These are phyloP conservation scores for Rhizopogon rudus DNA, from an alignment of 768 basidiomycete genomes.

Conservation along the genomic window DNA sequence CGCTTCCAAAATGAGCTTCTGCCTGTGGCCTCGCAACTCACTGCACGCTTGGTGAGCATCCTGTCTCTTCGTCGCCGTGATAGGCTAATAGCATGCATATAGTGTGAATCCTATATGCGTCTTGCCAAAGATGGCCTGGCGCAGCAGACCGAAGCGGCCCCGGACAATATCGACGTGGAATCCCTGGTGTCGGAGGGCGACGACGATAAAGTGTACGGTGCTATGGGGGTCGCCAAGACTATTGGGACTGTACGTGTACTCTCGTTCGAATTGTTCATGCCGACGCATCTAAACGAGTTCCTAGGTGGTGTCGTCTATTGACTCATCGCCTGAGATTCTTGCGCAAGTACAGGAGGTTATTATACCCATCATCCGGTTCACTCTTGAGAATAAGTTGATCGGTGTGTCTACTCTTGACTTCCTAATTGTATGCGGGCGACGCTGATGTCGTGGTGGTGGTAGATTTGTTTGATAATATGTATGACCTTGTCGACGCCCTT, in stretches of 20 bases:
- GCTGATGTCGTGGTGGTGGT: background rate
- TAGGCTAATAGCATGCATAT: constrained; percentile 31
- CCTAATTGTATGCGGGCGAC: background rate
- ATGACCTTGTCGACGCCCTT: constrained; percentile 78
- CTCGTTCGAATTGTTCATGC: background rate
- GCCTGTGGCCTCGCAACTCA: constrained; percentile 79
- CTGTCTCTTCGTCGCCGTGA: background rate
- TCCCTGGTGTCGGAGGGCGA: constrained; percentile 49
- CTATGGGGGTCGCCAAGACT: constrained; percentile 85
- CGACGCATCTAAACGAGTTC: background rate
- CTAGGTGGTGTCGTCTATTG: constrained; percentile 73
- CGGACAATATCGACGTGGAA: constrained; percentile 51
- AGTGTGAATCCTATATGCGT: constrained; percentile 81
- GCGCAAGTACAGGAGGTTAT: constrained; percentile 78
- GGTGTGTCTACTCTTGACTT: constrained; percentile 39
- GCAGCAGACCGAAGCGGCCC: constrained; percentile 44
- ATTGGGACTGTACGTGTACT: constrained; percentile 59
- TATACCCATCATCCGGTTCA: constrained; percentile 71
- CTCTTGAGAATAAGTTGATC: constrained; percentile 71
- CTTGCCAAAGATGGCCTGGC: constrained; percentile 64
- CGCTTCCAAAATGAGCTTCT: constrained; percentile 80
- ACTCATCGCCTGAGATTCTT: constrained; percentile 68
- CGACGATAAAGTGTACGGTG: constrained; percentile 72
- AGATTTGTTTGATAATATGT: constrained; percentile 88
- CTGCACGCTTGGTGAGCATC: constrained; percentile 62